phyloP scores from a whole-genome alignment of 768 basidiomycete genomes.

The Rhizopogon sp. region DNA sequence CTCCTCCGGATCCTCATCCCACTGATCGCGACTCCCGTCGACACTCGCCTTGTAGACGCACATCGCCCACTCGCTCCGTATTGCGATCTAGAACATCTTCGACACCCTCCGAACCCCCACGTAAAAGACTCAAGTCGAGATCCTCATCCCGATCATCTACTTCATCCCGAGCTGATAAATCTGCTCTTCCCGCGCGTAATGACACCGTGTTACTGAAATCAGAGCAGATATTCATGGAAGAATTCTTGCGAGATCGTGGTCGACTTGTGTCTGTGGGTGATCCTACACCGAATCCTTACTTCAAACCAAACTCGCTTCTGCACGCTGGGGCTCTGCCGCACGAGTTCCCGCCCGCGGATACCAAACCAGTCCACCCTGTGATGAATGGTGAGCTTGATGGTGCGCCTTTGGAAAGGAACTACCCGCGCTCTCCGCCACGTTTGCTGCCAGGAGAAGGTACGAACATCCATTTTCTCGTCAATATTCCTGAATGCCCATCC shows the following conservation, averaged over 20 bases:
- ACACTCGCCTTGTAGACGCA: slow-evolving; percentile 5
- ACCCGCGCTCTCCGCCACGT: neutral
- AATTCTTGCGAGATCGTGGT: neutral
- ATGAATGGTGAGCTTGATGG: slow-evolving; percentile 10
- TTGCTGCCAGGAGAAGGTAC: neutral
- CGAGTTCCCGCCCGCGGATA: slow-evolving; percentile 17
- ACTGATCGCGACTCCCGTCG: neutral
- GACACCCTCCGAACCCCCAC: slow-evolving; percentile 23
- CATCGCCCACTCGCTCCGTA: slow-evolving; percentile 14
- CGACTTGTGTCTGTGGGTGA: neutral
- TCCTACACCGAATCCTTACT: slow-evolving; percentile 7
- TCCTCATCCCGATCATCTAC: slow-evolving; percentile 56
- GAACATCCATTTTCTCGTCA: neutral
- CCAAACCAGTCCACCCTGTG: slow-evolving; percentile 9
- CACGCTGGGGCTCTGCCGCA: slow-evolving; percentile 18
- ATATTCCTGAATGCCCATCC: neutral
- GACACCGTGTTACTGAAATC: neutral
- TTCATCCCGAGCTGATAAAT: slow-evolving; percentile 14
- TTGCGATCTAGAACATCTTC: slow-evolving; percentile 24
- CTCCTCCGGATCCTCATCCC: slow-evolving; percentile 18
- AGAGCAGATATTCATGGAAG: neutral
- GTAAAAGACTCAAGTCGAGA: slow-evolving; percentile 35
- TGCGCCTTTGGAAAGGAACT: slow-evolving; percentile 5
- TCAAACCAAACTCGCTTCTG: slow-evolving; percentile 7
- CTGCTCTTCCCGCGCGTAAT: slow-evolving; percentile 23